Evolutionary conservation across 169 alveolate genomes (phyloP), one percentile per base, ranked within the genome.

Genomic region (Plasmodium adleri): DNA sequence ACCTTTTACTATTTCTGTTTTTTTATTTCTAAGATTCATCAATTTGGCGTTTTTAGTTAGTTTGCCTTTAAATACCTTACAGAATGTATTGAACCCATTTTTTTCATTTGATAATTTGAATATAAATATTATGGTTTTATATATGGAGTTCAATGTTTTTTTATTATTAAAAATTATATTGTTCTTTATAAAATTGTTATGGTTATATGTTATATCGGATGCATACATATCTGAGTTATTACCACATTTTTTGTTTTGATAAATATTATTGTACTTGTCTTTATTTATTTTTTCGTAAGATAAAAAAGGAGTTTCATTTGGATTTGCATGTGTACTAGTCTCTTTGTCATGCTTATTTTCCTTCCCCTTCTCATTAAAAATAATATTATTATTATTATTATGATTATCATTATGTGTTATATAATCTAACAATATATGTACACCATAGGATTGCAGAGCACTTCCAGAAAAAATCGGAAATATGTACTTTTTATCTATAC

Each of bases 401-500:
- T 8, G 20, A 2, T 67, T 67, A 8, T 9, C 22, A 20, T 12
- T 70, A 24, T 17, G 24, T 15, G 87, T 72, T 9, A 86, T 45
- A 43, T 86, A 86, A 49, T 86, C 92, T 3, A 86, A 71, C 12
- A 86, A 71, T 10, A 86, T 24, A 54, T 86, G 74, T 9, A 86
- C 88, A 12, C 92, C 92, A 59, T 49, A 13, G 0, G 92, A 86
- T 43, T 86, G 71, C 12, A 86, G 52, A 8, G 92, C 92, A 72
- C 92, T 86, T 13, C 92, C 92, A 0, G 92, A 59, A 47, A 86
- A 72, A 17, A 71, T 54, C 3, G 92, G 92, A 13, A 86, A 86
- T 0, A 86, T 72, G 10, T 58, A 7, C 43, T 72, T 86, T 62
- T 10, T 26, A 8, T 71, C 47, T 24, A 86, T 86, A 73, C 49